Base-by-base conservation (phyloP, 768 basidiomycete genomes). In the Symmetrospora coprosmae region DNA sequence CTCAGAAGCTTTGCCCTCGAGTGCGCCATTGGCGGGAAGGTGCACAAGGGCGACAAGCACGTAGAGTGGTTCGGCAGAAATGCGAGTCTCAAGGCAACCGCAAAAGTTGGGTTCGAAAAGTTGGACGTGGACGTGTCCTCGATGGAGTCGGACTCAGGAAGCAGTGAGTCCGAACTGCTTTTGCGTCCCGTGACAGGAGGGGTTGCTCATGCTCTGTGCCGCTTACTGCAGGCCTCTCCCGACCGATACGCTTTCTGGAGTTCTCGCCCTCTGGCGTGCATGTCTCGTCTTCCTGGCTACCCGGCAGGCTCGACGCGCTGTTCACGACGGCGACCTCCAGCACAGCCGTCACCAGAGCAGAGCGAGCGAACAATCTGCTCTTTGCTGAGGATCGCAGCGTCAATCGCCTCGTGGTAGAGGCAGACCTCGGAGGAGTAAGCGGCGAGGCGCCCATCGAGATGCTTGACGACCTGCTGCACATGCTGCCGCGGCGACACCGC, bases 401-500 rank as follows among this genome's bases (percentile, higher is more conserved):
- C n/a, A n/a, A n/a, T n/a, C n/a, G n/a, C n/a, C n/a, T 41, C 9
- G 31, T 58, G 11, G 3, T 58, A 2, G 55, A 58, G 33, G 55
- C 41, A 17, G 55, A 58, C 46, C 13, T 58, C 23, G 55, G 55
- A 3, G 55, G 55, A 4, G 31, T 58, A 9, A 28, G 33, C 31
- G 55, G 55, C 41, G 55, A 58, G 30, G 40, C 55, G 19, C 28
- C 28, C 31, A 30, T 58, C 4, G 55, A 58, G 13, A 43, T 58
- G 13, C 17, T 58, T 3, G 28, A 58, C 16, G 55, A 41, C 23
- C 23, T 58, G 2, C n/a, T 58, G 8, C 28, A 21, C 4, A 13
- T 53, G 31, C 7, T 40, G 35, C n/a, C 21, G 25, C n/a, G n/a
- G n/a, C n/a, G n/a, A n/a, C n/a, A n/a, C n/a, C n/a, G n/a, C n/a